Conservation (phyloP, 805 yeast genomes). For the Kuraishia piskuri region DNA sequence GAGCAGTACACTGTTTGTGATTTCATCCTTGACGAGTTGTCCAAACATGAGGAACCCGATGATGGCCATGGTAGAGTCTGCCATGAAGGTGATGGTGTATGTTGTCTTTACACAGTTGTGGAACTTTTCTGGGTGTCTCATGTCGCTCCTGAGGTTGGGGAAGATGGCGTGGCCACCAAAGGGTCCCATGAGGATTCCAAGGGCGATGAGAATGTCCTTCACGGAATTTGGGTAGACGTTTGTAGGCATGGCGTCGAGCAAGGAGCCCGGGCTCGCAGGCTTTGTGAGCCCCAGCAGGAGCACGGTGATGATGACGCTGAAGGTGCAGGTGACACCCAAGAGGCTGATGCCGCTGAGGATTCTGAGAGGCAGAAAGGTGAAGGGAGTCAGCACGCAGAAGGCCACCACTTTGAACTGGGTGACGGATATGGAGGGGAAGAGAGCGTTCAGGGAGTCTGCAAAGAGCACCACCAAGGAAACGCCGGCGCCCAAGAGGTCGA, state of each 20-base stretch:
- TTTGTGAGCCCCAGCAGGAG: conserved; percentile 37
- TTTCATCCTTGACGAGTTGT: conserved; percentile 51
- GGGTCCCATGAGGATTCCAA: conserved; percentile 66
- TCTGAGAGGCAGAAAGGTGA: conserved; percentile 56
- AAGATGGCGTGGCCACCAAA: conserved; percentile 84
- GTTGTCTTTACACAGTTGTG: conserved; percentile 42
- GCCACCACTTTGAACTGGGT: conserved; percentile 58
- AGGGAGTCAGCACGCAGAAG: conserved; percentile 68
- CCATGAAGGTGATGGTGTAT: conserved; percentile 45
- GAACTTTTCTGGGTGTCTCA: conserved; percentile 63
- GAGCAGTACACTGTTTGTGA: conserved; percentile 65
- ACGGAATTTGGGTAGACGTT: conserved; percentile 30
- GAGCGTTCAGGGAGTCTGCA: conserved; percentile 75
- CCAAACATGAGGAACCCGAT: conserved; percentile 83
- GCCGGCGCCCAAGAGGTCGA: conserved; percentile 75
- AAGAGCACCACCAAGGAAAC: conserved; percentile 75
- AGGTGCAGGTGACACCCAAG: conserved; percentile 48
- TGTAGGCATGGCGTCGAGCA: conserved; percentile 35
- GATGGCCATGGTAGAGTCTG: conserved; percentile 55
- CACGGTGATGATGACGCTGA: conserved; percentile 37
- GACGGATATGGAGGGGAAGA: conserved; percentile 45
- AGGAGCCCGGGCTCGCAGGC: conserved; percentile 42
- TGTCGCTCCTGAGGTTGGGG: conserved; percentile 68
- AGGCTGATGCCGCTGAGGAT: conserved; percentile 45
- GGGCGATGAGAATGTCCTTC: conserved; percentile 35